Evolutionary conservation across 306 rosid genomes (phyloP).

Genomic region (Quercus ilex): DNA sequence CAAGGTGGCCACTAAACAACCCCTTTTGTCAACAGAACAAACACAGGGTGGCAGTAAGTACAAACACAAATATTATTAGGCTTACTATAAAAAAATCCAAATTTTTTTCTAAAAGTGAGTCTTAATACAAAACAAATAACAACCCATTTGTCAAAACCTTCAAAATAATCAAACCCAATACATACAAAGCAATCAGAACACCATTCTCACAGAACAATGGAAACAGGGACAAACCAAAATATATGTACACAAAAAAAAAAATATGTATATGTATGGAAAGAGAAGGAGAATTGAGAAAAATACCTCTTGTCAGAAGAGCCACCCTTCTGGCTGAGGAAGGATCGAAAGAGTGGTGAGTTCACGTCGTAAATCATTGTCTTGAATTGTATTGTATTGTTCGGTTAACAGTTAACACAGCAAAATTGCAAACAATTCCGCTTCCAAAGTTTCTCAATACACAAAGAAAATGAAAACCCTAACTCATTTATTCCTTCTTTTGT

Average conservation of each 20-base stretch:
- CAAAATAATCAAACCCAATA: background rate
- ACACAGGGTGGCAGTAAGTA: too few species aligned
- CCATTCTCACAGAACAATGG: background rate
- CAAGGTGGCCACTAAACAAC: too few species aligned
- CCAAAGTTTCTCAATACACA: too few species aligned
- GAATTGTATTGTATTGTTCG: background rate
- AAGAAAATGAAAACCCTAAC: too few species aligned
- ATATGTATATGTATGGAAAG: background rate
- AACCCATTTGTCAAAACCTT: background rate
- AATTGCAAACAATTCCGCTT: too few species aligned
- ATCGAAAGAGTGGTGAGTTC: constrained; percentile 93
- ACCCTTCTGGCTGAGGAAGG: constrained; percentile 99
- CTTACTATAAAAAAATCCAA: too few species aligned
- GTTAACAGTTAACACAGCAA: background rate
- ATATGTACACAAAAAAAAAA: background rate
- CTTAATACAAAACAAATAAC: background rate
- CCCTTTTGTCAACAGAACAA: too few species aligned
- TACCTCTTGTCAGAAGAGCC: constrained; percentile 93
- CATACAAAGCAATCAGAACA: background rate
- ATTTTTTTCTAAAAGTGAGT: background rate
- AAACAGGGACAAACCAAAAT: constrained; percentile 24
- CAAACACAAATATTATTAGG: too few species aligned
- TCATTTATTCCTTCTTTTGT: too few species aligned
- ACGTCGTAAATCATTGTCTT: constrained; percentile 89
- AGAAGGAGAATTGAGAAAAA: background rate